These are phyloP conservation scores for Fusarium chaquense DNA, from an alignment of 2,329 filamentous ascomycete species.

Conservation along the genomic window DNA sequence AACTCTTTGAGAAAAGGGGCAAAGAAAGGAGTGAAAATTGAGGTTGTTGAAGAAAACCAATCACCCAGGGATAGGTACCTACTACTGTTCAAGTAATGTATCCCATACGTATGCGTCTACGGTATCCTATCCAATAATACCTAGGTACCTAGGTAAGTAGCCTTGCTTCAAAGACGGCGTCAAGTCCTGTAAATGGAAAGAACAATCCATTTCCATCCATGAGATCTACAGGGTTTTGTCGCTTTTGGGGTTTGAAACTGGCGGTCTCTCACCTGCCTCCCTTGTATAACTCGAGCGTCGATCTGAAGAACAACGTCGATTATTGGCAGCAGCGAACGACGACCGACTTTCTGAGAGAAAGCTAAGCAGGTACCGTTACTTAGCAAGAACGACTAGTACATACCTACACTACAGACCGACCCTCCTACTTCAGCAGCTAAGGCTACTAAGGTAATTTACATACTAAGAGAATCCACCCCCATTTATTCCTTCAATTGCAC, in stretches of 20 bases:
- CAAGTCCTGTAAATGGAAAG: conserved; percentile 37
- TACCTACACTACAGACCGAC: no score
- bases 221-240: conserved; percentile 40
- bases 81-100: neutral
- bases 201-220: conserved; percentile 31
- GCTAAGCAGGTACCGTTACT: neutral
- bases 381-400: neutral
- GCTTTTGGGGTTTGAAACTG: conserved; percentile 21
- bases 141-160: neutral
- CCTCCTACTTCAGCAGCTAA: neutral
- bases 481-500: neutral
- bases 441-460: neutral
- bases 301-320: conserved; percentile 19
- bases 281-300: conserved; percentile 32
- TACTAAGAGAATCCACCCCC: neutral
- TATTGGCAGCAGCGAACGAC: neutral
- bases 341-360: neutral
- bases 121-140: conserved; percentile 20
- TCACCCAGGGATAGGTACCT: neutral
- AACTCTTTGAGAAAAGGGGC: neutral
- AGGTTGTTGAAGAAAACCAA: conserved; percentile 4
- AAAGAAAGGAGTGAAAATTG: neutral
- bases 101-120: neutral
- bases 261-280: conserved; percentile 33
- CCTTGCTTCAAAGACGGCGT: conserved; percentile 9